Evolutionary conservation across 208 protist genomes (phyloP).

Genomic region (Acanthamoeba sp.): DNA sequence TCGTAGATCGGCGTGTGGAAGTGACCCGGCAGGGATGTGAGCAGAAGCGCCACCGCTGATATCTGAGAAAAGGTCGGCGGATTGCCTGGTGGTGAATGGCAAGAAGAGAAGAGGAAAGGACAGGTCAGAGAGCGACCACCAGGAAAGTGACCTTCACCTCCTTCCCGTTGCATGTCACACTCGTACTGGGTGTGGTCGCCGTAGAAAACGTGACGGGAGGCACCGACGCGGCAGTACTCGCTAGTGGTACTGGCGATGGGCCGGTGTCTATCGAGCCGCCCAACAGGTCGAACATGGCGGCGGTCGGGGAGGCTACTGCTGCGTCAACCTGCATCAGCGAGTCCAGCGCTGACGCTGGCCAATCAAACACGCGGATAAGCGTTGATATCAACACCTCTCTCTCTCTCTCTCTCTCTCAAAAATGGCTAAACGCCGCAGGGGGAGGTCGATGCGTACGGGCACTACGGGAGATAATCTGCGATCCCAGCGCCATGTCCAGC

Average conservation of each 20-base stretch:
- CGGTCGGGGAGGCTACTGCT: not conserved
- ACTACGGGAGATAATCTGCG: not conserved
- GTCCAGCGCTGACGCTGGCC: not conserved
- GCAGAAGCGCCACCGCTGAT: not conserved
- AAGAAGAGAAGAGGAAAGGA: not conserved
- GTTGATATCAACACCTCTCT: too few species aligned
- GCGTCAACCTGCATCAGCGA: not conserved
- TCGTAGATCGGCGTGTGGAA: conserved; percentile 62
- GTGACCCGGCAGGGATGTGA: conserved; percentile 7
- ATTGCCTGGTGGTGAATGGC: not conserved
- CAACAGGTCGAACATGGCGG: not conserved
- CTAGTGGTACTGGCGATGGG: not conserved
- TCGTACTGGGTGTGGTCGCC: not conserved
- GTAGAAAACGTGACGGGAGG: not conserved
- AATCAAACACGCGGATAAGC: too few species aligned
- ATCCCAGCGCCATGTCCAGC: not conserved
- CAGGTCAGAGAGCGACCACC: too few species aligned
- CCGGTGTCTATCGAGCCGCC: not conserved
- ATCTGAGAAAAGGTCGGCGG: conserved; percentile 4
- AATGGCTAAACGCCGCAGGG: too few species aligned
- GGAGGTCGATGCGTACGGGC: too few species aligned
- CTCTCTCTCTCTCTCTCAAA: too few species aligned
- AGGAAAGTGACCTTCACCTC: too few species aligned
- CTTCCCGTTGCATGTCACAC: too few species aligned
- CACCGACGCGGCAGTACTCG: not conserved